These are phyloP conservation scores for Aegle marmelos DNA, from an alignment of 345 rosid species.

Conservation along the genomic window DNA sequence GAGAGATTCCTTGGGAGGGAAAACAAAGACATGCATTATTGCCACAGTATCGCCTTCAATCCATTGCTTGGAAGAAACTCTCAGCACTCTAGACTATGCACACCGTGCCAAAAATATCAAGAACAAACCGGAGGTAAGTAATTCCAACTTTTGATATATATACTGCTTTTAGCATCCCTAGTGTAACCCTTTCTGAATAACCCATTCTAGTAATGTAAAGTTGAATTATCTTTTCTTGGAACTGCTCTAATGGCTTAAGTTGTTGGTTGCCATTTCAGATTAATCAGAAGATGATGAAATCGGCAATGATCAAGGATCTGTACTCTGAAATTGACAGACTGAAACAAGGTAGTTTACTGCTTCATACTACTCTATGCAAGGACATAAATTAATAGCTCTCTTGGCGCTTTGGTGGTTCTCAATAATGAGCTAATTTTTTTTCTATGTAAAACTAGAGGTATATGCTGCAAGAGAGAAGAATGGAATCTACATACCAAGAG, in stretches of 20 bases:
- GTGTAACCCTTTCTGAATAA: neutral
- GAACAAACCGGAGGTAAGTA: conserved; percentile 92
- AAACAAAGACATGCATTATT: conserved; percentile 98
- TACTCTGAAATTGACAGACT: conserved; percentile 95
- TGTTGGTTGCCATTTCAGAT: conserved; percentile 45
- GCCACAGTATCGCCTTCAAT: conserved; percentile 95
- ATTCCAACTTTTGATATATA: conserved; percentile 2
- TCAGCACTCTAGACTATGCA: conserved; percentile 97
- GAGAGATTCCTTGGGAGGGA: conserved; percentile 98
- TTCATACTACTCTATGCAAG: conserved; percentile 9
- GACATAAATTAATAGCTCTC: neutral
- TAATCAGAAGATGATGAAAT: conserved; percentile 99
- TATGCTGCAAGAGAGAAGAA: conserved; percentile 98
- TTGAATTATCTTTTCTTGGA: conserved; percentile 12
- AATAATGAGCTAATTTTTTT: conserved; percentile 7
- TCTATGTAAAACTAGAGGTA: conserved; percentile 55
- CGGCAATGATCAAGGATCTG: conserved; percentile 95
- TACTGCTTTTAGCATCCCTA: neutral
- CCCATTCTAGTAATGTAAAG: conserved; percentile 2
- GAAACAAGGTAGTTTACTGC: conserved; percentile 70
- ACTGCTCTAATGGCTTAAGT: conserved; percentile 12
- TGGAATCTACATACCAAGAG: conserved; percentile 93
- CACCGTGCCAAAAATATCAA: conserved; percentile 98
- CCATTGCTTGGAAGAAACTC: conserved; percentile 94
- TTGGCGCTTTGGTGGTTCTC: neutral